Base-by-base conservation (phyloP, 176 grass and related monocot species). In the Canna indica region DNA sequence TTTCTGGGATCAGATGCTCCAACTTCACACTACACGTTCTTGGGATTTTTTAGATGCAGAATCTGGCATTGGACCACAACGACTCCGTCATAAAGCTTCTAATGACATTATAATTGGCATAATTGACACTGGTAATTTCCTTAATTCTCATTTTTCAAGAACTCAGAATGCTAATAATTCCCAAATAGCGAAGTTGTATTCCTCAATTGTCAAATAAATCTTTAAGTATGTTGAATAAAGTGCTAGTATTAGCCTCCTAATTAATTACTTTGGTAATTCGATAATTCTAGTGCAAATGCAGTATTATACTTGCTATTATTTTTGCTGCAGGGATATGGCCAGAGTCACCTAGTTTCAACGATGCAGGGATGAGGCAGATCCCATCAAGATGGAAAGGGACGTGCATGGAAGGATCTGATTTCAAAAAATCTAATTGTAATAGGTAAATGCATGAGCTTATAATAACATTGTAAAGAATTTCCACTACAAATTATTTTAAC, bases 321-420 rank as follows among this genome's bases (percentile, higher is more conserved):
- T 36, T 11, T 38, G 34, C 24, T 65, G 62, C 63, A 93, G 91
- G 93, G 25, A 78, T 97, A 59, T 97, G 88, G 86, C 93, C 93
- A 36, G 93, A 97, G 72, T 85, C 86, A 10, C 83, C 88, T 11
- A 97, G 93, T 82, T 92, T 97, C 76, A 83, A 64, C 47, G 93
- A 97, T 80, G 69, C 62, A 9, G 93, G 93, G 12, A 90, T 97
- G 81, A 44, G 71, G 7, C 46, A 60, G 18, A 83, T 97, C 66
- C 88, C 93, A 46, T 56, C 88, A 35, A 78, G 88, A 79, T 97
- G 93, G 93, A 85, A 85, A 76, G 93, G 93, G 56, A 65, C 79
- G 47, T 97, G 93, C 76, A 92, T 97, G 93, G 88, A 97, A 81
- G 88, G 79, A 73, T 85, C 88, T 24, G 93, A 97, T 80, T 97